Conservation (phyloP, 345 rosid species). For the sweet orange (Citrus sinensis) region DNA sequence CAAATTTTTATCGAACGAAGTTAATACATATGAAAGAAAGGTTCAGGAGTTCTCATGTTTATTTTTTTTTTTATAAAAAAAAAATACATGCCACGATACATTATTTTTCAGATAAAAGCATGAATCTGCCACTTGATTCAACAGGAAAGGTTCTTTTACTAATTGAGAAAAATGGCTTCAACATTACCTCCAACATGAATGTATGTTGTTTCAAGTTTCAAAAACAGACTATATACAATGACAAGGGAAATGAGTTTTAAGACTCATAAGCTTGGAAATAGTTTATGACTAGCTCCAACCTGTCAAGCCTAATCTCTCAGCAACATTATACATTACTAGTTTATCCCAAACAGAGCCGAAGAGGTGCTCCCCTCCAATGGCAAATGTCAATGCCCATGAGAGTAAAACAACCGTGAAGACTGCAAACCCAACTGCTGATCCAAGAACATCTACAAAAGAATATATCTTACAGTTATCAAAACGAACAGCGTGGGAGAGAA, state of each 20-base stretch:
- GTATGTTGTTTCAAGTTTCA: background rate
- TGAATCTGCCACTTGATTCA: background rate
- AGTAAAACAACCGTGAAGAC: conserved; percentile 53
- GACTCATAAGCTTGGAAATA: background rate
- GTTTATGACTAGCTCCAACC: conserved; percentile 45
- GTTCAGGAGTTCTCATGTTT: no score
- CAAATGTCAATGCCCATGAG: conserved; percentile 90
- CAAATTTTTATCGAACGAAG: no score
- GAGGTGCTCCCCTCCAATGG: conserved; percentile 76
- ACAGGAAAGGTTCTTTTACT: background rate
- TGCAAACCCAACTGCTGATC: conserved; percentile 77
- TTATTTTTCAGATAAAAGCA: background rate
- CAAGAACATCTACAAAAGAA: conserved; percentile 56
- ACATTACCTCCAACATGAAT: background rate
- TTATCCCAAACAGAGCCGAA: conserved; percentile 82
- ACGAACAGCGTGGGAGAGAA: background rate
- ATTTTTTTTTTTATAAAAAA: no score
- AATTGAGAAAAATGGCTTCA: background rate
- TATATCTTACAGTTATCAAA: background rate
- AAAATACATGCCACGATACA: background rate
- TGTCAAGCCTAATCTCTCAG: conserved; percentile 81
- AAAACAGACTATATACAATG: background rate
- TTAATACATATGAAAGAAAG: no score
- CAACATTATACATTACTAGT: conserved; percentile 90
- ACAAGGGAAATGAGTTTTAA: background rate